Evolutionary conservation across 164 flowering plant genomes (phyloP).

Genomic region (Tinospora cordifolia): DNA sequence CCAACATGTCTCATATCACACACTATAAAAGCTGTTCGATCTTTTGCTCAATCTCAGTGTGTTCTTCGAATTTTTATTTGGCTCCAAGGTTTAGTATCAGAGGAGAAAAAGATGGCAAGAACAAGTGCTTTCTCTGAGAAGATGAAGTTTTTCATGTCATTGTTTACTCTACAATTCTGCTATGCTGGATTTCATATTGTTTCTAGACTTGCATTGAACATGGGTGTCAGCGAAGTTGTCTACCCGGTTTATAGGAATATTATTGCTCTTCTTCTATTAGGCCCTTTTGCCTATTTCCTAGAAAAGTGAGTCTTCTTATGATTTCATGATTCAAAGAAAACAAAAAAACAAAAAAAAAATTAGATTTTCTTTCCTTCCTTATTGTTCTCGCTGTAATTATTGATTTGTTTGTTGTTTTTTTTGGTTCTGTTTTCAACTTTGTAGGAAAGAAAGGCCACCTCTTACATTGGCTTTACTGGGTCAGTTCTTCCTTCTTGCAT

Average conservation of each 20-base stretch:
- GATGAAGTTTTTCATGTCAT: slow-evolving; percentile 45
- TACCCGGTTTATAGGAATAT: slow-evolving; percentile 68
- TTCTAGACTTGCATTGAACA: slow-evolving; percentile 73
- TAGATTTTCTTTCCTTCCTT: background rate
- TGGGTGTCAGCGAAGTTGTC: slow-evolving; percentile 73
- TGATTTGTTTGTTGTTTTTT: background rate
- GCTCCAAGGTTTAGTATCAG: background rate
- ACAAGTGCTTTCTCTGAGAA: slow-evolving; percentile 33
- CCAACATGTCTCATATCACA: slow-evolving; percentile 10
- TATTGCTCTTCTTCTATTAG: slow-evolving; percentile 50
- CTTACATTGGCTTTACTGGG: slow-evolving; percentile 53
- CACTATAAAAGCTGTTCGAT: background rate
- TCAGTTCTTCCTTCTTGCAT: slow-evolving; percentile 66
- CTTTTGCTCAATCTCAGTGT: slow-evolving; percentile 8
- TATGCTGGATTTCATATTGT: slow-evolving; percentile 78
- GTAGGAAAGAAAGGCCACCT: slow-evolving; percentile 72
- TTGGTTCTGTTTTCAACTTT: slow-evolving; percentile 9
- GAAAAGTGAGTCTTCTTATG: slow-evolving; percentile 48
- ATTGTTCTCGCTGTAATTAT: background rate
- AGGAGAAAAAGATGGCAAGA: slow-evolving; percentile 18
- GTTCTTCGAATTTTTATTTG: background rate
- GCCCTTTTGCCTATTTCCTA: slow-evolving; percentile 60
- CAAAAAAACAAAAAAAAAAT: no score
- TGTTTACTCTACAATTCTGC: slow-evolving; percentile 52
- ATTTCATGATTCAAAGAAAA: no score